Conservation (phyloP, 176 grass and related monocot species). For the Ensete ventricosum region DNA sequence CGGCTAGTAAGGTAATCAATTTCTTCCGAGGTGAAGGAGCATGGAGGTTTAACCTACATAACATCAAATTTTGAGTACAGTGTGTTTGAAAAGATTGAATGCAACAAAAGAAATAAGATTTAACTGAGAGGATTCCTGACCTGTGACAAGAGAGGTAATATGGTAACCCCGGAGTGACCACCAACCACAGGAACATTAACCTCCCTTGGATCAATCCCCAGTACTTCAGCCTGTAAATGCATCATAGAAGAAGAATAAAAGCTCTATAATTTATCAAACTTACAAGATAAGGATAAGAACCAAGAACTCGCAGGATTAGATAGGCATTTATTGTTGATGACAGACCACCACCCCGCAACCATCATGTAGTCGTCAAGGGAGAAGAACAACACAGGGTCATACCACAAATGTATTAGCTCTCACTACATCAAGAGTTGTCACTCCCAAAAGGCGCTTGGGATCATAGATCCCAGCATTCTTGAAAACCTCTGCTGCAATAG, state of each 20-base stretch:
- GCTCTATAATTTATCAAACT: not conserved
- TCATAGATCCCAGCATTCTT: slow-evolving; percentile 76
- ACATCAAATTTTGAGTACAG: not conserved
- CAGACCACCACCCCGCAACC: too few relatives aligned
- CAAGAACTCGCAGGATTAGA: too few relatives aligned
- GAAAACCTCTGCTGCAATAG: slow-evolving; percentile 83
- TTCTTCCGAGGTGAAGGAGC: slow-evolving; percentile 61
- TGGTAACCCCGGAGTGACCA: slow-evolving; percentile 72
- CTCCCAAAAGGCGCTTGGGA: slow-evolving; percentile 67
- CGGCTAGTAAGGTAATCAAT: slow-evolving; percentile 61
- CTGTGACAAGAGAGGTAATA: slow-evolving; percentile 86
- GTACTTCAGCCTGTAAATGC: slow-evolving; percentile 47
- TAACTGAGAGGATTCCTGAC: slow-evolving; percentile 16
- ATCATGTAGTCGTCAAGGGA: not conserved
- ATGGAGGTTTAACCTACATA: slow-evolving; percentile 52
- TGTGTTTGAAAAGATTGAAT: not conserved
- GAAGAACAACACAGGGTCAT: not conserved
- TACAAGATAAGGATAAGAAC: not conserved
- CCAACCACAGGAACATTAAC: slow-evolving; percentile 85
- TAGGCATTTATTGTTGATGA: too few relatives aligned
- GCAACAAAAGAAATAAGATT: not conserved
- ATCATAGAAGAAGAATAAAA: not conserved
- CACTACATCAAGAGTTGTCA: slow-evolving; percentile 87
- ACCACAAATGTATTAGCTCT: slow-evolving; percentile 99
- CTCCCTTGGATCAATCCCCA: slow-evolving; percentile 73